Evolutionary conservation across 176 grass and related monocot genomes (phyloP).

Genomic region (Oryza longistaminata): DNA sequence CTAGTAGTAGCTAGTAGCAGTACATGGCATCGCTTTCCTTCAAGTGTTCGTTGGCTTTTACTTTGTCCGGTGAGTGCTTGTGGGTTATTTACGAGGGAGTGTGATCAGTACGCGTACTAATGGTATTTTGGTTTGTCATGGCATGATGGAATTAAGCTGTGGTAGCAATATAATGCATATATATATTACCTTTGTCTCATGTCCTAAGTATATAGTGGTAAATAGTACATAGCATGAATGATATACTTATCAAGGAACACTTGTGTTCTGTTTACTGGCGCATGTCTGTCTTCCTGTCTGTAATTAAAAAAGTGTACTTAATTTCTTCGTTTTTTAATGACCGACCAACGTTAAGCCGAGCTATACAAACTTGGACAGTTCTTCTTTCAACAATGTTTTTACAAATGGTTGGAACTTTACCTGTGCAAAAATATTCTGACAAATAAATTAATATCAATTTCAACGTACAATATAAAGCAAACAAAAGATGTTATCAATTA

Average conservation of each 20-base stretch:
- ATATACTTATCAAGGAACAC: not conserved
- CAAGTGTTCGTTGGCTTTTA: not conserved
- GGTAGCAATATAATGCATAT: not conserved
- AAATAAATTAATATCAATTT: too few species aligned
- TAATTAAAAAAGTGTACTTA: too few species aligned
- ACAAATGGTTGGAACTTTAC: too few species aligned
- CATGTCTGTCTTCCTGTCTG: not conserved
- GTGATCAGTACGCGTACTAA: not conserved
- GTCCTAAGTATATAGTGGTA: not conserved
- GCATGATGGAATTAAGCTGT: slow-evolving; percentile 2
- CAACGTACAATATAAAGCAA: too few species aligned
- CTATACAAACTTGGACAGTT: too few species aligned
- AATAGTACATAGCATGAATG: not conserved
- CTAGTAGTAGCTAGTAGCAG: not conserved
- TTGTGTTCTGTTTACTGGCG: slow-evolving; percentile 21
- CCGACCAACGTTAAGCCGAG: too few species aligned
- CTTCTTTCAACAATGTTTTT: too few species aligned
- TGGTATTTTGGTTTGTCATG: not conserved
- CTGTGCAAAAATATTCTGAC: too few species aligned
- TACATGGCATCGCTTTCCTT: not conserved
- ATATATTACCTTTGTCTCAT: not conserved
- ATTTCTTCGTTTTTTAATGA: too few species aligned
- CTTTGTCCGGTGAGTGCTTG: not conserved
- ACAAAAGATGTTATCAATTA: too few species aligned
- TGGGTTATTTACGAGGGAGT: not conserved